Percentiles rank a stretch among this genome's conserved stretches.
These are phyloP conservation scores for Adansonia madagascariensis DNA, from an alignment of 441 rosid genomes.

Conservation along the genomic window DNA sequence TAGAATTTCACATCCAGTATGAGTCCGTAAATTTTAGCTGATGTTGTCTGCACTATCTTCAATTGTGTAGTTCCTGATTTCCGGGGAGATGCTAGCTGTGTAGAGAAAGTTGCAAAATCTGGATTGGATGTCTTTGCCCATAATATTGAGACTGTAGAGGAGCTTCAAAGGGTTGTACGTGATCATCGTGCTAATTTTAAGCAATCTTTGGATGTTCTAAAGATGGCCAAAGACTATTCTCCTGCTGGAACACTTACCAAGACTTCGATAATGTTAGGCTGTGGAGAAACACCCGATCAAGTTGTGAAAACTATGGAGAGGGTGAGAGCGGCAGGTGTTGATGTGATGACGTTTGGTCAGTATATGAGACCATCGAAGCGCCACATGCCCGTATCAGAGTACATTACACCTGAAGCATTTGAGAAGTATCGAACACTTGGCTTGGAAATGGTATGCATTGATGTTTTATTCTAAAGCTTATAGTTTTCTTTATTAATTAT, in stretches of 20 bases:
- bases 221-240: conserved; percentile 77
- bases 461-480: background rate
- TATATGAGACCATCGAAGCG: conserved; percentile 99
- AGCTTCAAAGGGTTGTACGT: conserved; percentile 82
- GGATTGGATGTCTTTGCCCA: conserved; percentile 94
- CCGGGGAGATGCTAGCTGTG: conserved; percentile 74
- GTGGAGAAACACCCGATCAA: conserved; percentile 97
- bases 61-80: conserved; percentile 84
- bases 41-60: conserved; percentile 25
- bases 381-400: conserved; percentile 96
- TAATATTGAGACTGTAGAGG: conserved; percentile 99
- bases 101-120: conserved; percentile 85
- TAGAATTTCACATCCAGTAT: background rate
- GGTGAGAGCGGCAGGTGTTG: conserved; percentile 92
- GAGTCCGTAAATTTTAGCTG: background rate
- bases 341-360: conserved; percentile 96
- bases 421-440: conserved; percentile 80
- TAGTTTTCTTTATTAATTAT: background rate
- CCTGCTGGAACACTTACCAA: conserved; percentile 86
- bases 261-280: conserved; percentile 95
- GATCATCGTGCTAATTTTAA: conserved; percentile 93
- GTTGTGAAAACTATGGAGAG: conserved; percentile 90
- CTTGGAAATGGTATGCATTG: conserved; percentile 82
- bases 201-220: conserved; percentile 88
- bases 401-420: conserved; percentile 91